Conservation (phyloP, 1,284 basidiomycete genomes). For the Cerrena zonata region DNA sequence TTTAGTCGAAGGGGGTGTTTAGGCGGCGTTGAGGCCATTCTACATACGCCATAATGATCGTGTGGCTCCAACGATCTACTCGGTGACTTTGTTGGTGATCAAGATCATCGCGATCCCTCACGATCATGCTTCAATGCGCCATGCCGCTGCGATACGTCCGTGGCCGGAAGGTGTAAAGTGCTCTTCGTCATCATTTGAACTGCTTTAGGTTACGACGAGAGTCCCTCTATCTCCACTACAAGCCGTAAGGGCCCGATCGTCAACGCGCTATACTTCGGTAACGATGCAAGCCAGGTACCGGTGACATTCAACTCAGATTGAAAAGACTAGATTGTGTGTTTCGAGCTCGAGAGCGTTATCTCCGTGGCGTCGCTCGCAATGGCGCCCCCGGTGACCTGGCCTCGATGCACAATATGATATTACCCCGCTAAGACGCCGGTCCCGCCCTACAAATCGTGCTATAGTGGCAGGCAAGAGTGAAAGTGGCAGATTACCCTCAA, state of each 20-base stretch:
- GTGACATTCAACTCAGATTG: neutral
- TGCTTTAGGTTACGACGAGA: neutral
- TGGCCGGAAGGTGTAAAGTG: neutral
- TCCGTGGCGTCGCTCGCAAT: neutral
- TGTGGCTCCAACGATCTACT: neutral
- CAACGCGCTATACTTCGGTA: neutral
- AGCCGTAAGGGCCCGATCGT: neutral
- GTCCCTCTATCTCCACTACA: slow-evolving; percentile 2
- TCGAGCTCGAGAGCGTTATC: neutral
- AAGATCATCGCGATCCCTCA: slow-evolving; percentile 6
- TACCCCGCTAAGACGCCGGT: no score
- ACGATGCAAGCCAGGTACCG: neutral
- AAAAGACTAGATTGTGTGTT: neutral
- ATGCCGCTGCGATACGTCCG: slow-evolving; percentile 6
- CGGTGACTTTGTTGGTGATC: neutral
- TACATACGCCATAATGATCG: neutral
- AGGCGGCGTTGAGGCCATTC: neutral
- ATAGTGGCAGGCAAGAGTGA: neutral
- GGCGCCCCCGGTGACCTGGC: neutral
- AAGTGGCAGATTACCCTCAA: neutral
- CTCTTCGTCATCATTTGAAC: slow-evolving; percentile 2
- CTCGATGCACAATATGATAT: no score
- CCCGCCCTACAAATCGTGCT: no score
- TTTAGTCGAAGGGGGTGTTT: slow-evolving; percentile 1
- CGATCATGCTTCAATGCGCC: neutral